Conservation (phyloP, 371 early-diverging fungal species). For the Haplosporangium sp. region DNA sequence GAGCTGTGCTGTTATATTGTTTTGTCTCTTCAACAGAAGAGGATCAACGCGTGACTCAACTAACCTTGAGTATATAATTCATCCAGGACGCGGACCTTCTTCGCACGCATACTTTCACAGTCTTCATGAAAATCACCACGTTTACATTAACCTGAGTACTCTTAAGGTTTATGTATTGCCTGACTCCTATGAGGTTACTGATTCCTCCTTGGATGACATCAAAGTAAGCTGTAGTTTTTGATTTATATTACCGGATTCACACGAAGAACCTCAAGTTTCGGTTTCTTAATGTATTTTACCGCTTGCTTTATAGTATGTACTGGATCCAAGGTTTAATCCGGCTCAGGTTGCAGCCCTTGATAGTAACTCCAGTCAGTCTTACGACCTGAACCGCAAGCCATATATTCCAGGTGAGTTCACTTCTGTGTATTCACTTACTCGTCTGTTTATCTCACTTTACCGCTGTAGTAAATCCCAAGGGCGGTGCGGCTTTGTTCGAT, state of each 20-base stretch:
- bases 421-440: too few relatives aligned
- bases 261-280: neutral
- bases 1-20: neutral
- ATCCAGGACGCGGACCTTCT: slow-evolving; percentile 84
- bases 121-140: slow-evolving; percentile 95
- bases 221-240: slow-evolving; percentile 63
- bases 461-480: neutral
- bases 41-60: neutral
- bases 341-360: slow-evolving; percentile 81
- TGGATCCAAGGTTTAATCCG: slow-evolving; percentile 85
- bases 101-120: slow-evolving; percentile 97
- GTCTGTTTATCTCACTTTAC: slow-evolving; percentile 1
- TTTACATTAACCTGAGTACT: slow-evolving; percentile 93
- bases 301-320: slow-evolving; percentile 69
- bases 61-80: neutral
- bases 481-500: neutral
- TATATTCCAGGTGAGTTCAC: slow-evolving; percentile 82
- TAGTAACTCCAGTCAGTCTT: slow-evolving; percentile 66
- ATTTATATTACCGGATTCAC: neutral
- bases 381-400: slow-evolving; percentile 89
- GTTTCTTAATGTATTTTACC: neutral
- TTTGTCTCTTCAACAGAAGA: neutral
- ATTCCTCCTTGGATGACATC: slow-evolving; percentile 92
- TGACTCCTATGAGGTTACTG: slow-evolving; percentile 92
- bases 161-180: slow-evolving; percentile 93